Base-by-base conservation (phyloP, 495 filamentous ascomycete genomes). In the Penicillium cosmopolitanum region DNA sequence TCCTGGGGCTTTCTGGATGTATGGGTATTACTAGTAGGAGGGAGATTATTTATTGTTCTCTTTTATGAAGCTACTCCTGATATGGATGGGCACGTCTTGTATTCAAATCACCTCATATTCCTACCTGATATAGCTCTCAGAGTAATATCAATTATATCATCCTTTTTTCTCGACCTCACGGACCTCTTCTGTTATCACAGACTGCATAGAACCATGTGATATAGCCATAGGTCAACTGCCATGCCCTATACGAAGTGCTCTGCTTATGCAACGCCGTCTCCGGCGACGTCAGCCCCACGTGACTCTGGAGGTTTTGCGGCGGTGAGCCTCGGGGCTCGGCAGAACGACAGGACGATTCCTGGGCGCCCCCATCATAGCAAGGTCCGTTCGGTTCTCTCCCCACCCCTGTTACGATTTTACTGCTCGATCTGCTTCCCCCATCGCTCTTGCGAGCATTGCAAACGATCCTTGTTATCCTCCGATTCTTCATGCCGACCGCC, bases 401-500 rank as follows among this genome's bases (percentile, higher is more conserved):
- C 54, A 52, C 63, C 55, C 48, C 28, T 56, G 57, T 65, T 47
- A 47, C 52, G 46, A 51, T 60, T 60, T 31, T 59, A 40, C 50
- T 57, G 63, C 15, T 60, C 56, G 51, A 57, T 63, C 48, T 62
- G 28, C 34, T 61, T 62, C 51, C 58, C 19, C 48, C 62, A 63
- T 50, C 38, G 43, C 33, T 34, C 48, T 60, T 3, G 25, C 46
- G 54, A 55, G 44, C 62, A 62, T 60, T 62, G 28, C 55, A 51
- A 19, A 40, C 43, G 28, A 42, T 36, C 25, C 40, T 61, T 25
- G 42, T 63, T 56, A 21, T 56, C 55, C 48, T 58, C 51, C 50
- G 55, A 58, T 44, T 50, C 56, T 66, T 68, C 67, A 76, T 77
- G 76, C 70, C 70, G 70, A 63, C 65, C 58, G 51, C 60, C 55